A percentile compares a stretch with the other conserved stretches of the same genome.
Conservation (phyloP, 2,329 filamentous ascomycete genomes). For the Venturiaceae sp. region DNA sequence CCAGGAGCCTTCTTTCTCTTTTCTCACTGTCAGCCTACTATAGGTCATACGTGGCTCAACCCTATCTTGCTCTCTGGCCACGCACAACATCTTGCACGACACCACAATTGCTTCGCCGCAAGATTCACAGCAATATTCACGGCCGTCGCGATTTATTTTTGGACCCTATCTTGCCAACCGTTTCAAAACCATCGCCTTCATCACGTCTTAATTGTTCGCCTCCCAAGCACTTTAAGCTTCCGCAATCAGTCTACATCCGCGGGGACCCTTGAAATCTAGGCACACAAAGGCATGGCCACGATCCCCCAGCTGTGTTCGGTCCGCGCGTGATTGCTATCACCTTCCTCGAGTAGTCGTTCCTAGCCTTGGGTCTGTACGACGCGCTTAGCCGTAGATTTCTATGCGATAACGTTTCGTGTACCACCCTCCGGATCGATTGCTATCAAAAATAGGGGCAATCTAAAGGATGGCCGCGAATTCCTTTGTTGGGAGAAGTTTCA, state of each 20-base stretch:
- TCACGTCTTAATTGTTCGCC: background rate
- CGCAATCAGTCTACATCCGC: background rate
- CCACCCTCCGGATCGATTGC: background rate
- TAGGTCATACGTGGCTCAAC: no score
- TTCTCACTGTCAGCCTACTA: no score
- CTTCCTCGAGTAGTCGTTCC: background rate
- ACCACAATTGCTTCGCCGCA: background rate
- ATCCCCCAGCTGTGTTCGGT: background rate
- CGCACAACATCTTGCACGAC: no score
- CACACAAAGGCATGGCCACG: background rate
- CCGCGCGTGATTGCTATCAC: background rate
- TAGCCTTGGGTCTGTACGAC: background rate
- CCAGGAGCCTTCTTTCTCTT: no score
- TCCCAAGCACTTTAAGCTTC: background rate
- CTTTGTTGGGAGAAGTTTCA: background rate
- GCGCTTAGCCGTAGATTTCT: no score
- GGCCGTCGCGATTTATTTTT: background rate
- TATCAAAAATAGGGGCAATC: background rate
- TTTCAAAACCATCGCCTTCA: background rate
- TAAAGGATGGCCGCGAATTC: background rate
- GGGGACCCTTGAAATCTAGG: background rate
- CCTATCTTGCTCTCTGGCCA: no score
- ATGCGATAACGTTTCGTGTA: no score
- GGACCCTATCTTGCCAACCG: background rate
- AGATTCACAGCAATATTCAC: background rate